Evolutionary conservation across 768 basidiomycete genomes (phyloP), one percentile per base, ranked within the genome.

Genomic region (Lactifluus pinguis): DNA sequence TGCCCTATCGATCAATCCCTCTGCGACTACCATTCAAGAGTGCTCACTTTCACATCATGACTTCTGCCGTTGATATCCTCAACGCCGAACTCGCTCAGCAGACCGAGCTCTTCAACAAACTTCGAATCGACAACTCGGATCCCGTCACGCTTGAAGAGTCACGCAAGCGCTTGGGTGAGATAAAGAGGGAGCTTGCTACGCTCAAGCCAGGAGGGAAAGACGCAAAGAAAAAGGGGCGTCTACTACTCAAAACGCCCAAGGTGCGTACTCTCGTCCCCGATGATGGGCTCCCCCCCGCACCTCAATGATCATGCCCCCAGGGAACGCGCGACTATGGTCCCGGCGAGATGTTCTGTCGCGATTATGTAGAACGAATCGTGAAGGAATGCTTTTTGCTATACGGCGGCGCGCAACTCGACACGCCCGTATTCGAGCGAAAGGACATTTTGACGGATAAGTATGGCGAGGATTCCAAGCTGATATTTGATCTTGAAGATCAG

Each of bases 361-460:
- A 89, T 65, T 84, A 89, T 74, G 87, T 98, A 68, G 95, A 98
- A 70, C 80, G 81, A 47, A 89, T 85, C 57, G 87, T 99, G 68
- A 89, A 90, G 70, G 84, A 87, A 2, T 84, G 85, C 59, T 99
- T 98, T 74, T 84, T 90, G 49, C 81, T 84, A 6, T 95, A 87
- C 69, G 97, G 97, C 13, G 97, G 87, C 7, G 80, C 83, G 55
- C 92, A 90, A 63, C 90, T 99, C 57, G 97, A 99, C 73, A 99
- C 97, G 2, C 97, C 97, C 55, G 95, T 98, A 6, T 98, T 99
- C 68, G 97, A 98, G 75, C 85, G 95, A 62, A 95, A 95, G 72
- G 97, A 99, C 70, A 86, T 99, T 59, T 75, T 98, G 47, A 83
- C 94, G 1, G 95, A 92, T 61, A 99, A 99, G 74, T 97, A 98